Percentiles rank a stretch among this genome's conserved stretches.
phyloP scores from a whole-genome alignment of 371 early-diverging fungal species.

The Mucor racemosus region DNA sequence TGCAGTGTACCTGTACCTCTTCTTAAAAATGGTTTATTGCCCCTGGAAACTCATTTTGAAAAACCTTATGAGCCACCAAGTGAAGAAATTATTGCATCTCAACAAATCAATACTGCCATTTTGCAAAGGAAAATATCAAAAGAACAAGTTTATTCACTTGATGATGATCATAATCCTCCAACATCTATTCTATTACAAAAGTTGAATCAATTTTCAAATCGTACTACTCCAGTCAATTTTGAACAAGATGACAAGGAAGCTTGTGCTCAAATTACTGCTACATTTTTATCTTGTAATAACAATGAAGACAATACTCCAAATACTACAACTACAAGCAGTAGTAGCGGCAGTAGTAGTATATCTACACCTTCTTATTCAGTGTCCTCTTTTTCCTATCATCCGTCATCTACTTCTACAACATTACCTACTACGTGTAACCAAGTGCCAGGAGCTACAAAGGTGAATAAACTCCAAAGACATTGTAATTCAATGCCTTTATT shows the following conservation, averaged over 20 bases:
- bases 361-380: conserved; percentile 4
- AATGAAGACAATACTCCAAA: neutral
- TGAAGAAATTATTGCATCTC: neutral
- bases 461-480: neutral
- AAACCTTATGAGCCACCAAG: conserved; percentile 20
- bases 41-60: conserved; percentile 15
- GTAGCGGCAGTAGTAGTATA: neutral
- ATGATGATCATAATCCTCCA: neutral
- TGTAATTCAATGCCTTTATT: neutral
- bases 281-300: neutral
- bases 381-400: neutral
- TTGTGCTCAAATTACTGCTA: neutral
- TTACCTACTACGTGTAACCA: too few species aligned
- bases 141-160: neutral
- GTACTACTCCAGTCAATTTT: neutral
- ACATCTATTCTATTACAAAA: conserved; percentile 10
- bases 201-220: conserved; percentile 1
- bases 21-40: neutral
- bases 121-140: conserved; percentile 16
- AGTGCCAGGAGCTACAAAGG: too few species aligned
- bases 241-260: neutral
- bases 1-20: conserved; percentile 8
- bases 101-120: neutral
- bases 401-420: neutral
- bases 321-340: neutral